phyloP scores from a whole-genome alignment of 2,329 filamentous ascomycete genomes.

The Cladosporium sp. region DNA sequence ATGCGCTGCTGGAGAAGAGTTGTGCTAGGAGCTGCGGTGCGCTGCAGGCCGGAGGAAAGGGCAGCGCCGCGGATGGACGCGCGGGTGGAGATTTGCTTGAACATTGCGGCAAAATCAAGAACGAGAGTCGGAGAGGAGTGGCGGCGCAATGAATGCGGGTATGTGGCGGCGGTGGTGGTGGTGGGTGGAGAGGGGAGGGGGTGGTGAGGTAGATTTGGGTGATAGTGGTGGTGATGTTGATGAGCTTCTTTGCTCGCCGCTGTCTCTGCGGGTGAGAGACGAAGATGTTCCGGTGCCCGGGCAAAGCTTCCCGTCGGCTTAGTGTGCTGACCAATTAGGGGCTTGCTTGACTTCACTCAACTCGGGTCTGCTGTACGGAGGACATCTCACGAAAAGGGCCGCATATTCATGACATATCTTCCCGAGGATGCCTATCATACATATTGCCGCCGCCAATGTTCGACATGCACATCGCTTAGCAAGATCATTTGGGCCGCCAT shows the following conservation, averaged over 20 bases:
- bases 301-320: too few relatives aligned
- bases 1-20: conserved; percentile 47
- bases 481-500: too few relatives aligned
- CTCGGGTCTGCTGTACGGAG: too few relatives aligned
- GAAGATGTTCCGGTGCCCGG: too few relatives aligned
- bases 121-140: conserved; percentile 4
- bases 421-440: too few relatives aligned
- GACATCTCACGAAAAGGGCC: too few relatives aligned
- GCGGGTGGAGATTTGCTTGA: conserved; percentile 22
- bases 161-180: not conserved
- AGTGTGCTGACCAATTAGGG: too few relatives aligned
- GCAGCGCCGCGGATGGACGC: conserved; percentile 22
- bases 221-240: conserved; percentile 3
- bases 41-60: conserved; percentile 19
- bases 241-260: not conserved
- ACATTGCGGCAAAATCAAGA: conserved; percentile 17
- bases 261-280: too few relatives aligned
- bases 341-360: too few relatives aligned
- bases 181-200: not conserved
- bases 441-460: too few relatives aligned
- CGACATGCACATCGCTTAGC: too few relatives aligned
- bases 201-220: not conserved
- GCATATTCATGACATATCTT: too few relatives aligned
- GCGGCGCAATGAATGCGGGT: conserved; percentile 10
- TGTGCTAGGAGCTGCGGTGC: conserved; percentile 28